Conservation (phyloP, 306 rosid genomes). For the Sicyos baderoa region DNA sequence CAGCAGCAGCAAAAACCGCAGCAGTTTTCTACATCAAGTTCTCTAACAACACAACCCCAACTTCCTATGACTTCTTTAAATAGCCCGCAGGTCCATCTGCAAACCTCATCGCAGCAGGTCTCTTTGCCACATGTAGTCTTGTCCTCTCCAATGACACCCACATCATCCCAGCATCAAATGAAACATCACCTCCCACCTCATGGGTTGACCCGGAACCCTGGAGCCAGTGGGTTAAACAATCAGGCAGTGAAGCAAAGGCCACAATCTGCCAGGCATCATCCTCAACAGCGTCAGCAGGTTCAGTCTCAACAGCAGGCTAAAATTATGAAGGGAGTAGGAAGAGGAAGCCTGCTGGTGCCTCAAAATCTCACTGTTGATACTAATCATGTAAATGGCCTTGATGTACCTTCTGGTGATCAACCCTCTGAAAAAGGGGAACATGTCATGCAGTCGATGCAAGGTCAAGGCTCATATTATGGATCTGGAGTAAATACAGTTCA, state of each 20-base stretch:
- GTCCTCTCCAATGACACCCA: conserved; percentile 57
- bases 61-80: conserved; percentile 65
- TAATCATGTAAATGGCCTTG: conserved; percentile 65
- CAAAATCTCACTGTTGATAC: conserved; percentile 64
- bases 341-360: conserved; percentile 54
- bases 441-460: conserved; percentile 60
- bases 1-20: conserved; percentile 55
- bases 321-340: conserved; percentile 68
- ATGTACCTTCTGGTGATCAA: conserved; percentile 67
- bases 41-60: conserved; percentile 48
- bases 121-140: conserved; percentile 52
- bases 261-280: conserved; percentile 85
- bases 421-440: conserved; percentile 80
- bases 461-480: conserved; percentile 60
- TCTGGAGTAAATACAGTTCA: conserved; percentile 56
- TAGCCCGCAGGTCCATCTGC: conserved; percentile 59
- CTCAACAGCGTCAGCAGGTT: conserved; percentile 60
- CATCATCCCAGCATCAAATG: conserved; percentile 60
- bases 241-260: conserved; percentile 71
- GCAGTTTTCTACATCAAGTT: conserved; percentile 61
- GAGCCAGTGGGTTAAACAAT: conserved; percentile 49
- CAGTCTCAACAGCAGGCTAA: conserved; percentile 80
- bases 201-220: conserved; percentile 67
- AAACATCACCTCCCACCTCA: conserved; percentile 75
- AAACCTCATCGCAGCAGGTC: conserved; percentile 55